phyloP scores from a whole-genome alignment of 768 basidiomycete species.

The Podaxis sp. region DNA sequence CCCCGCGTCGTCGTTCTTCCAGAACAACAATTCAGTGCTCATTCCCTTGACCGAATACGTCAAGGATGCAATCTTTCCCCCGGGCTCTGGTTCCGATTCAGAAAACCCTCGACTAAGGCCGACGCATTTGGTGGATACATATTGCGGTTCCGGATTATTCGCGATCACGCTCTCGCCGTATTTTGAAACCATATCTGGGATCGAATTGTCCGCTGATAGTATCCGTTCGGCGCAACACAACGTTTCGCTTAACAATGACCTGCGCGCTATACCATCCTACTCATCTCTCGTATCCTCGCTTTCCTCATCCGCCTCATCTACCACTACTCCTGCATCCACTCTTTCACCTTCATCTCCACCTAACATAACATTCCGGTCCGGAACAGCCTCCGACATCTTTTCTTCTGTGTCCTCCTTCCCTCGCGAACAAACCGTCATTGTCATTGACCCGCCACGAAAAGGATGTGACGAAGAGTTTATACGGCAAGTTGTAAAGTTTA shows the following conservation, averaged over 20 bases:
- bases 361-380: conserved; percentile 70
- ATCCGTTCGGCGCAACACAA: conserved; percentile 71
- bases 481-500: conserved; percentile 71
- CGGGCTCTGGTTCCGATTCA: conserved; percentile 17
- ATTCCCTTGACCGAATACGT: conserved; percentile 85
- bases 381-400: conserved; percentile 90
- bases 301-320: background rate
- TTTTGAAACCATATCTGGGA: conserved; percentile 80
- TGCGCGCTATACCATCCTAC: conserved; percentile 7
- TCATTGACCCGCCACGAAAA: conserved; percentile 93
- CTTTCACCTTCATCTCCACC: conserved; percentile 34
- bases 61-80: conserved; percentile 63
- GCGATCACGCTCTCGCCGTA: conserved; percentile 76
- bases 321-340: background rate
- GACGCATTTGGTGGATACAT: conserved; percentile 95
- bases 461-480: conserved; percentile 86
- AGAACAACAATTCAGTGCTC: conserved; percentile 96
- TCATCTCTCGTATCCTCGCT: background rate
- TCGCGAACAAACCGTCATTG: conserved; percentile 59
- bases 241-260: conserved; percentile 52
- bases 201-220: conserved; percentile 77
- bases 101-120: conserved; percentile 25
- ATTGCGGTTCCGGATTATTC: conserved; percentile 90
- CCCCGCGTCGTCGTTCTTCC: conserved; percentile 90
- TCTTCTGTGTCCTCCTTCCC: conserved; percentile 61